Evolutionary conservation across 1,284 basidiomycete species (phyloP), one percentile per base, ranked within the genome.

Genomic region (Pseudozyma tsukubaensis): DNA sequence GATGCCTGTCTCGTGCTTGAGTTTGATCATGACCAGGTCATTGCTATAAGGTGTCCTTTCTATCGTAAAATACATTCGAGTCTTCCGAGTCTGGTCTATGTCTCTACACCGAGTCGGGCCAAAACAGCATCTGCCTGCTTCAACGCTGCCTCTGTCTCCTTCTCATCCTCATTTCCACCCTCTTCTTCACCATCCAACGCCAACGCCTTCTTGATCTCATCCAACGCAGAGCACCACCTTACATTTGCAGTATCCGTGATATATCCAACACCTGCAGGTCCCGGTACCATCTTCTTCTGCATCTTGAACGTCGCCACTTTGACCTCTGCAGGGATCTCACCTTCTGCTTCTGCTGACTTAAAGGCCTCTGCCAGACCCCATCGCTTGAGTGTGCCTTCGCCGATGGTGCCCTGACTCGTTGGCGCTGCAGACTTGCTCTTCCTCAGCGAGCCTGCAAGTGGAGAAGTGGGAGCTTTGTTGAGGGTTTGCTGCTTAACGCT

Each of bases 241-340:
- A 69, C 24, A 36, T 81, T 78, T 14, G 79, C 79, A 1, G 79
- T 81, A 51, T 79, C 76, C 14, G 79, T 79, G 48, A 81, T 81
- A 39, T 77, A 78, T 0, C 61, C 56, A 1, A 78, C 79, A 1
- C 61, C 73, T 29, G 24, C 24, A 5, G 79, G 79, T 14, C 79
- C 79, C 6, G 74, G 67, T 3, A 81, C 79, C 68, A 81, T 75
- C 50, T 75, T 71, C 57, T 81, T 81, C 12, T 35, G 59, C 52
- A 48, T 54, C 43, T 49, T 59, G 19, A 61, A 42, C 43, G 55
- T 45, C 21, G 44, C 44, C 40, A 21, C 43, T n/a, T 58, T 49
- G 18, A 29, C 14, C 18, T 24, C 43, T 9, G 36, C 48, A 2
- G 21, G 40, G 14, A 18, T 11, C 36, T 24, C 44, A 4, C 51